phyloP scores from a whole-genome alignment of 345 rosid genomes.

The Linum tenue region DNA sequence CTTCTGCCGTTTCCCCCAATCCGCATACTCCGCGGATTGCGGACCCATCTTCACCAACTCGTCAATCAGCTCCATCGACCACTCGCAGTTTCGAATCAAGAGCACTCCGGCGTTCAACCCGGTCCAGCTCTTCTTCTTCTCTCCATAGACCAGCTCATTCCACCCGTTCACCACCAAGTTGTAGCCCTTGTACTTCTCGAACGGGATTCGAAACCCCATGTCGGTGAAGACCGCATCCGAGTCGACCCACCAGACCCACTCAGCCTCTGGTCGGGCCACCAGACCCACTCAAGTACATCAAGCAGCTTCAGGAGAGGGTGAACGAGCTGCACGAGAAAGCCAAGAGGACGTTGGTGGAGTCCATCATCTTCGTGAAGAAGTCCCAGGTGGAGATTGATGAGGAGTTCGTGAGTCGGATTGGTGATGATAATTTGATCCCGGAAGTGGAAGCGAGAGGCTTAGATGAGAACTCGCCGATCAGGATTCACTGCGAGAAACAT shows the following conservation, averaged over 20 bases:
- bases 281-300: slow-evolving; percentile 11
- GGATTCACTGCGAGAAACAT: no score
- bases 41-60: slow-evolving; percentile 77
- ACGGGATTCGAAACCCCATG: slow-evolving; percentile 78
- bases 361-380: no score
- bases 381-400: no score
- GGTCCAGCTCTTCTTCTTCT: slow-evolving; percentile 61
- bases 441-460: no score
- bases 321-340: no score
- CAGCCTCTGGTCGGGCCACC: slow-evolving; percentile 95
- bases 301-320: no score
- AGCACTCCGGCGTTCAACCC: slow-evolving; percentile 80
- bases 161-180: slow-evolving; percentile 90
- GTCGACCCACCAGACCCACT: slow-evolving; percentile 99
- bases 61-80: slow-evolving; percentile 88
- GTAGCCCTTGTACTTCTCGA: slow-evolving; percentile 29
- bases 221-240: slow-evolving; percentile 89
- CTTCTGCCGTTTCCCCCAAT: slow-evolving; percentile 65
- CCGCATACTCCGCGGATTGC: slow-evolving; percentile 31
- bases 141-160: slow-evolving; percentile 42
- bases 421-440: no score
- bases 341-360: no score
- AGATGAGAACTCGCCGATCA: no score
- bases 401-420: no score
- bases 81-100: slow-evolving; percentile 78